These are phyloP conservation scores for Ophiostoma pallidulum DNA, from an alignment of 2,329 filamentous ascomycete species.

Conservation along the genomic window DNA sequence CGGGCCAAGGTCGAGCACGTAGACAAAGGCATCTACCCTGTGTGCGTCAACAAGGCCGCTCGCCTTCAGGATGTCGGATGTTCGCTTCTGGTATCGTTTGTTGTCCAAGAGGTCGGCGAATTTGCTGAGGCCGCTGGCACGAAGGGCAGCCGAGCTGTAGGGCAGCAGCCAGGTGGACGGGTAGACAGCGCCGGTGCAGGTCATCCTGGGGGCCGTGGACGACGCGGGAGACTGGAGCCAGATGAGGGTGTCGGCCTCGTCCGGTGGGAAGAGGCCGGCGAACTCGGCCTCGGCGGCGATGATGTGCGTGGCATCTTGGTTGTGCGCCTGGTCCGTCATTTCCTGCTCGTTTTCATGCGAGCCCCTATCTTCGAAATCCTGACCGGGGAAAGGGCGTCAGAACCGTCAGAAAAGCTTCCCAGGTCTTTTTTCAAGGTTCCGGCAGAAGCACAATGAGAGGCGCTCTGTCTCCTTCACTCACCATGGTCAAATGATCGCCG, in stretches of 20 bases:
- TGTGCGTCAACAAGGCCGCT: conserved; percentile 1
- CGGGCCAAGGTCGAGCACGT: conserved; percentile 18
- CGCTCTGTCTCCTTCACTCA: no score
- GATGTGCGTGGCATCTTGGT: conserved; percentile 11
- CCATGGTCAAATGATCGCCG: no score
- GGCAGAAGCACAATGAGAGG: no score
- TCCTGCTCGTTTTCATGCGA: neutral
- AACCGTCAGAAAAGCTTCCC: no score
- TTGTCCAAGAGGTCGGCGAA: conserved; percentile 13
- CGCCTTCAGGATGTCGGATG: neutral
- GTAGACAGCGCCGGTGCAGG: conserved; percentile 11
- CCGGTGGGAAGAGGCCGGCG: conserved; percentile 7
- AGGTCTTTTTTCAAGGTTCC: no score
- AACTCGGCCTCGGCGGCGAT: conserved; percentile 15
- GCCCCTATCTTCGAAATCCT: no score
- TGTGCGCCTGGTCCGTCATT: neutral
- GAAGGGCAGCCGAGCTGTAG: conserved; percentile 13
- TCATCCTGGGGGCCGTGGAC: conserved; percentile 1
- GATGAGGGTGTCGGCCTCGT: conserved; percentile 15
- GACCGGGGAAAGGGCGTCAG: no score
- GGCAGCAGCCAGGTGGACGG: conserved; percentile 13
- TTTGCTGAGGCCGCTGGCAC: conserved; percentile 12
- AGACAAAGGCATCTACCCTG: conserved; percentile 18
- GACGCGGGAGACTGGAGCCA: conserved; percentile 10
- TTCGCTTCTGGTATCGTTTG: conserved; percentile 11